Base-by-base conservation (phyloP, 441 rosid species). In the Gossypium lobatum region DNA sequence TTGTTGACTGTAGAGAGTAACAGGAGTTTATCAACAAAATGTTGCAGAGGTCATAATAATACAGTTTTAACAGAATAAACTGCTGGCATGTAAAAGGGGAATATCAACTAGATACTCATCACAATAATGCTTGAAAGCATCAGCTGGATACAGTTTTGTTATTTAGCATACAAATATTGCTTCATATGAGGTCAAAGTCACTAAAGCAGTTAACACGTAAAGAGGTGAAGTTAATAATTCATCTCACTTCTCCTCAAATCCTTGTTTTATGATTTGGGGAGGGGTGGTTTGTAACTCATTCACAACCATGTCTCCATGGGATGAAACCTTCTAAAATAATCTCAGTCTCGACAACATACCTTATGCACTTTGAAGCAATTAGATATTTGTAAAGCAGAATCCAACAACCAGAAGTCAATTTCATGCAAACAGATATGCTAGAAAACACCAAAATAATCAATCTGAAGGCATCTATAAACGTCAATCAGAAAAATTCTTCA, bases 1-100 rank as follows among this genome's bases (percentile, higher is more conserved):
- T 84, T 89, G 96, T 76, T 93, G 97, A 82, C 96, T 89, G 96
- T 81, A 85, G 76, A 73, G 80, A 86, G 79, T 73, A 85, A 88
- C 37, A 79, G 37, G 74, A 82, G 70, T 70, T 69, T 58, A 81
- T 86, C 80, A 88, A 75, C 70, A 81, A 64, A 25, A 59, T 34
- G 34, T 67, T 25, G n/a, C 42, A 50, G 42, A 67, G 59, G 45
- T 50, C 71, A 66, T 5, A 66, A 6, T 23, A 66, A 46, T 46
- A 21, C 21, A 66, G 71, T 66, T 46, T 21, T 45, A 4, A 65
- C 3, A 66, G 6, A n/a, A 65, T 45, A 65, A 46, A 1, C 1
- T 0, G 37, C n/a, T 20, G 34, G 34, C 34, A 28, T 3, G 34
- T 28, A 28, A 28, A 28, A 28, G 34, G 6, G 34, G 6, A 66